phyloP scores from a whole-genome alignment of 441 rosid species.

The Flueggea neowawraea region DNA sequence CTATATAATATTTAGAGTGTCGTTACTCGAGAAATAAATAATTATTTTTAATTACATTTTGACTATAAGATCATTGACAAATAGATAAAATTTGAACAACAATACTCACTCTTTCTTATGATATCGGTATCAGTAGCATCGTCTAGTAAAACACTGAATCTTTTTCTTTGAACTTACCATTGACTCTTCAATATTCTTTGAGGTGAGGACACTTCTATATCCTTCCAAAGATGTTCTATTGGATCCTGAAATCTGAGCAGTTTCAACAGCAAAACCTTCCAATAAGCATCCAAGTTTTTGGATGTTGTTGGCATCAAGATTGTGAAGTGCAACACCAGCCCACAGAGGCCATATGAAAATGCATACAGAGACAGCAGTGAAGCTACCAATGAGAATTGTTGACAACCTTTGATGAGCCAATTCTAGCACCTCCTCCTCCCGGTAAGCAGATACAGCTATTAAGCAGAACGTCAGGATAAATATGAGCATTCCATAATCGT shows the following conservation, averaged over 20 bases:
- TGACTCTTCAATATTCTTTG: conserved; percentile 60
- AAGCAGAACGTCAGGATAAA: conserved; percentile 72
- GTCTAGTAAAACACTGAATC: too few relatives aligned
- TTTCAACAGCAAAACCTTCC: conserved; percentile 17
- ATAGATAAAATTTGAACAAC: too few relatives aligned
- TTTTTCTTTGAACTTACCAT: conserved; percentile 34
- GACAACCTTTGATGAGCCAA: conserved; percentile 52
- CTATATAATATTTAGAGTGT: too few relatives aligned
- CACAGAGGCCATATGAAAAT: conserved; percentile 68
- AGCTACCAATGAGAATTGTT: conserved; percentile 60
- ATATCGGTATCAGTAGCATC: too few relatives aligned
- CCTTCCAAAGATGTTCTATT: conserved; percentile 32
- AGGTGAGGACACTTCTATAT: conserved; percentile 52
- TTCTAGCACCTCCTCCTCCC: conserved; percentile 45
- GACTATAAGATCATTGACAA: too few relatives aligned
- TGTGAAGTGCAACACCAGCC: conserved; percentile 84
- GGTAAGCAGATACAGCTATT: conserved; percentile 60
- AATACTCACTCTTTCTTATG: too few relatives aligned
- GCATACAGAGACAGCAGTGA: conserved; percentile 39
- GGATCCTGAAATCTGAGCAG: conserved; percentile 54
- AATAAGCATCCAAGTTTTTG: conserved; percentile 57
- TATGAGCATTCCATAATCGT: conserved; percentile 60
- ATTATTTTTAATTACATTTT: too few relatives aligned
- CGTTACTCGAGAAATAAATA: too few relatives aligned
- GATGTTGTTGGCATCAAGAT: conserved; percentile 46